Base-by-base conservation (phyloP, 2,329 filamentous ascomycete genomes). In the Hymenoscyphus infarciens region DNA sequence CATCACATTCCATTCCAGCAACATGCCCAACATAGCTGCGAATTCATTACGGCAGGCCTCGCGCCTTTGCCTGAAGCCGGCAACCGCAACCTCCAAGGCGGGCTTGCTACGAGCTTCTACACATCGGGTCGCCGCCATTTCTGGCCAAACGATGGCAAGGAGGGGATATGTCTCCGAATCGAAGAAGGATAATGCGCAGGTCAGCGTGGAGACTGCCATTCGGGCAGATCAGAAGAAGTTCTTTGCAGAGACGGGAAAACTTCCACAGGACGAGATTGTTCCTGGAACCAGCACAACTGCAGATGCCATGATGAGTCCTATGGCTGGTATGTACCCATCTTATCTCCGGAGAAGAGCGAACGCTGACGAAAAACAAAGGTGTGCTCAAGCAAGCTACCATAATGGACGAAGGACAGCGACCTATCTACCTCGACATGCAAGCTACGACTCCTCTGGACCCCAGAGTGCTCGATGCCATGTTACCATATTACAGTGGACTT, bases 351-450 rank as follows among this genome's bases (percentile, higher is more conserved):
- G 57, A 57, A 59, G 52, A 63, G 11, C 59, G 71, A 73, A 59
- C 55, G 33, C 65, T 71, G 49, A 68, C 61, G 53, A 57, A 52
- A 61, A 49, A 56, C 35, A 11, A 52, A 73, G 90, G 90, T 68
- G 88, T 97, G 55, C 81, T 99, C 66, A 96, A 95, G 80, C 89
- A 97, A 76, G 94, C 93, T 8, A 92, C 92, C 13, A 82, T 97
- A 67, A 91, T 98, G 88, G 93, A 97, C 69, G 88, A 96, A 77
- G 95, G 95, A 63, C 88, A 91, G 66, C 84, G 95, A 64, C 95
- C 95, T 45, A 98, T 99, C 74, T 99, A 99, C 73, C 88, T 99
- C 60, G 95, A 99, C 75, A 97, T 97, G 89, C 95, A 99, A 79
- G 92, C 95, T 39, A 99, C 95, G 1, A 99, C 95, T 0, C 95